Conservation (phyloP, 2,329 filamentous ascomycete species). For the Thielaviopsis cerberus region DNA sequence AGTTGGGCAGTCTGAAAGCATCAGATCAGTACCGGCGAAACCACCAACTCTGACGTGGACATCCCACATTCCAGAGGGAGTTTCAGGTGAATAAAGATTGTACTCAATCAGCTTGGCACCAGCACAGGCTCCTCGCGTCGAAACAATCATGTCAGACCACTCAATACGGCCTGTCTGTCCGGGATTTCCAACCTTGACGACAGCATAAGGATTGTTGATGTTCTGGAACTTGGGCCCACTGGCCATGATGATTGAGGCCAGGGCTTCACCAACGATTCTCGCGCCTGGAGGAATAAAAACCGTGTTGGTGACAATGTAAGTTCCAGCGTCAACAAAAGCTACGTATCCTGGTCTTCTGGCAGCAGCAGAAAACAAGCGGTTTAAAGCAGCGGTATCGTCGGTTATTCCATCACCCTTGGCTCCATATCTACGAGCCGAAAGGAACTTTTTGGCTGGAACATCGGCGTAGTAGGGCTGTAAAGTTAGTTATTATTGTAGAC, state of each 20-base stretch:
- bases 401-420: constrained; percentile 55
- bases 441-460: constrained; percentile 38
- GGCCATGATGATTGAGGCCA: constrained; percentile 34
- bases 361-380: constrained; percentile 37
- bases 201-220: constrained; percentile 38
- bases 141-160: constrained; percentile 53
- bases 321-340: constrained; percentile 42
- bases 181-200: constrained; percentile 45
- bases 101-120: constrained; percentile 57
- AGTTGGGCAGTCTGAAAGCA: constrained; percentile 48
- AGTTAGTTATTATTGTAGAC: neutral
- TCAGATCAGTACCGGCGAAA: constrained; percentile 48
- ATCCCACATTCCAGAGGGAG: constrained; percentile 48
- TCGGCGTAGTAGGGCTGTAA: constrained; percentile 49
- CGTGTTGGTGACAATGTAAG: constrained; percentile 41
- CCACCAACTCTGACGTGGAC: constrained; percentile 60
- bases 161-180: constrained; percentile 49
- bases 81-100: constrained; percentile 37
- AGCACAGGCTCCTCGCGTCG: constrained; percentile 44
- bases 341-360: constrained; percentile 34
- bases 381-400: constrained; percentile 56
- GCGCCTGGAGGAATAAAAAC: constrained; percentile 28
- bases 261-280: constrained; percentile 42
- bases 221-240: constrained; percentile 37
- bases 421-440: constrained; percentile 49